A percentile compares a stretch with the other conserved stretches of the same genome.
These are phyloP conservation scores for Acaromyces ingoldii DNA, from an alignment of 1,284 basidiomycete species.

Conservation along the genomic window DNA sequence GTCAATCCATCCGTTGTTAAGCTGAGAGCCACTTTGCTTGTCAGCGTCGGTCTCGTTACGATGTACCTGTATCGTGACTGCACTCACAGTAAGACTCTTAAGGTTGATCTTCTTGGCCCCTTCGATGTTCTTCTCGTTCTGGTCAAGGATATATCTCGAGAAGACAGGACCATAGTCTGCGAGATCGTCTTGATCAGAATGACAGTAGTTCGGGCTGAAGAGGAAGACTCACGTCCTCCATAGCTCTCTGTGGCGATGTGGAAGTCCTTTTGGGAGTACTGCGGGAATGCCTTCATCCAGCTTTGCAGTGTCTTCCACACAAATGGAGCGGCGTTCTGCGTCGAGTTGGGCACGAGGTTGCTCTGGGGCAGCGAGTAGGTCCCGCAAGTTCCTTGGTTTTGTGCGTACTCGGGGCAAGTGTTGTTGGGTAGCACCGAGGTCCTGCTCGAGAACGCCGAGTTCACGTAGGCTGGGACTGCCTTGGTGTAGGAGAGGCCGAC, in stretches of 20 bases:
- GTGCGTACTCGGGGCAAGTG: slow-evolving; percentile 22
- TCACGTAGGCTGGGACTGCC: slow-evolving; percentile 23
- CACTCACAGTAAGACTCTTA: too few relatives aligned
- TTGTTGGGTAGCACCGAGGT: slow-evolving; percentile 17
- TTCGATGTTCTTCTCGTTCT: slow-evolving; percentile 59
- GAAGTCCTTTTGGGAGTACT: slow-evolving; percentile 54
- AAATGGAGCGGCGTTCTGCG: slow-evolving; percentile 32
- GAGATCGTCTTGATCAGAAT: slow-evolving; percentile 65
- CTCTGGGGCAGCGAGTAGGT: slow-evolving; percentile 26
- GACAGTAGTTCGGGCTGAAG: slow-evolving; percentile 57
- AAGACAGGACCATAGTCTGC: slow-evolving; percentile 59
- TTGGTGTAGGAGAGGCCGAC: slow-evolving; percentile 33
- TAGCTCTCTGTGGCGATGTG: slow-evolving; percentile 60
- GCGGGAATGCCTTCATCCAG: slow-evolving; percentile 35
- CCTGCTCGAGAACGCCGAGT: slow-evolving; percentile 9
- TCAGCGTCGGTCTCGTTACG: too few relatives aligned
- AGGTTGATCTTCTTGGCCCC: slow-evolving; percentile 53
- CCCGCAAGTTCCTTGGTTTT: slow-evolving; percentile 21
- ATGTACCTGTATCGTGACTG: too few relatives aligned
- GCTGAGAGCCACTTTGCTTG: too few relatives aligned
- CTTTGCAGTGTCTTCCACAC: slow-evolving; percentile 60
- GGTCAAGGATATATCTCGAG: slow-evolving; percentile 56
- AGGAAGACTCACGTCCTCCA: slow-evolving; percentile 53
- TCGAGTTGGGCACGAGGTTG: slow-evolving; percentile 28
- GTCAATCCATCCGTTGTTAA: background rate